Conservation (phyloP, 2,329 filamentous ascomycete genomes). For the Arthroderma sp. region DNA sequence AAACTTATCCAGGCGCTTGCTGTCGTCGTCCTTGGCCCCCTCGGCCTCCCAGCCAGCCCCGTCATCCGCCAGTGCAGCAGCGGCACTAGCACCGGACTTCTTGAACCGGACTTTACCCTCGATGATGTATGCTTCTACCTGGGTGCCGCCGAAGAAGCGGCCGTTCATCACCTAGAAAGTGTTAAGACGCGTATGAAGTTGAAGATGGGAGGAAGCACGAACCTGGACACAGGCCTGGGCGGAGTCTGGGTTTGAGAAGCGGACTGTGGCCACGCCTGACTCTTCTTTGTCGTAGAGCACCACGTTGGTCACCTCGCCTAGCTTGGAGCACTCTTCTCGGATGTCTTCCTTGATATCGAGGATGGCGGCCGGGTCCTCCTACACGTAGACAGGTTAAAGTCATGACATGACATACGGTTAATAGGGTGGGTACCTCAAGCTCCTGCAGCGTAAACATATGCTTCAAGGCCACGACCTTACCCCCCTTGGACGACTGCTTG, state of each 20-base stretch:
- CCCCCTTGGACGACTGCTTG: conserved; percentile 49
- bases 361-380: conserved; percentile 67
- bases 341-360: conserved; percentile 93
- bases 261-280: conserved; percentile 73
- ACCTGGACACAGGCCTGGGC: conserved; percentile 57
- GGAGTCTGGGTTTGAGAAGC: conserved; percentile 59
- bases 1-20: conserved; percentile 36
- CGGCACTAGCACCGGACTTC: conserved; percentile 46
- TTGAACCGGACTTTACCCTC: conserved; percentile 61
- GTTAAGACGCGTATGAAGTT: not conserved
- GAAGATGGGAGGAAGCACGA: conserved; percentile 1
- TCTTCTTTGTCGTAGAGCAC: conserved; percentile 78
- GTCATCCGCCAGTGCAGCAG: conserved; percentile 32
- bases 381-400: not conserved
- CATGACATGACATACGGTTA: not conserved
- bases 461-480: conserved; percentile 75
- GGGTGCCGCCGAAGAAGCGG: conserved; percentile 61
- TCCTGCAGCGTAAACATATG: conserved; percentile 87
- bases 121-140: conserved; percentile 58
- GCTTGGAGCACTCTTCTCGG: conserved; percentile 73
- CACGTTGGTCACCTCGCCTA: conserved; percentile 81
- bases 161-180: conserved; percentile 55
- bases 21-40: conserved; percentile 33
- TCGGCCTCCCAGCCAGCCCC: conserved; percentile 33
- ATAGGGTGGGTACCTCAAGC: conserved; percentile 43